Evolutionary conservation across 805 yeast genomes (phyloP), one percentile per base, ranked within the genome.

Genomic region (Barnettozyma californica): DNA sequence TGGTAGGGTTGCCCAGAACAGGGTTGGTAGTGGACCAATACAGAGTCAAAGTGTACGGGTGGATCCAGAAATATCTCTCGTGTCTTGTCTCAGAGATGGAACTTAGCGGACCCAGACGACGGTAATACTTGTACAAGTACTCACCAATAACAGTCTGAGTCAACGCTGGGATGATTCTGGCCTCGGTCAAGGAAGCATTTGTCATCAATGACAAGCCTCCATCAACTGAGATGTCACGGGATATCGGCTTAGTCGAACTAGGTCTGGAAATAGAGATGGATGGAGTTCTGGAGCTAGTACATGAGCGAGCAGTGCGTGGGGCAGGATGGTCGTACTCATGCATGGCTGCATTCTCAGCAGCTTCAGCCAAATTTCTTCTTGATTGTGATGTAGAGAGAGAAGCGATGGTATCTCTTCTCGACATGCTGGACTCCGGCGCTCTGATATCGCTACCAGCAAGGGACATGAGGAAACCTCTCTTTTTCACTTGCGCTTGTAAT

Each of bases 101-200:
- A 35, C 88, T 83, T 44, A 87, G 71, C 14, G 90, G 84, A 1
- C 91, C 91, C 46, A 85, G 67, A 52, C 81, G 80, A 50, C 94
- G 81, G 64, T 84, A 87, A 63, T 91, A 91, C 66, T 92, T 92
- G 77, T 76, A 83, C 49, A 91, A 70, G 55, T 81, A 87, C 63
- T 92, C 98, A 45, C 99, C 99, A 65, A 91, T 86, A 40, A 92
- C 90, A 4, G 94, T 87, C 67, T 92, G 97, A 0, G 97, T 86
- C 48, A 92, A 78, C 1, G 92, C 91, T 2, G 89, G 89, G 55
- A 86, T 82, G 76, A 87, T 87, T 39, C 82, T 80, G 43, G 79
- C 78, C 55, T 82, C 87, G 1, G 84, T 79, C 44, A 81, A 68
- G 0, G 89, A 82, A 8, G 81, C 83, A 60, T 77, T 74, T 0